Conservation (phyloP, 345 rosid genomes). For the Salix suchowensis region DNA sequence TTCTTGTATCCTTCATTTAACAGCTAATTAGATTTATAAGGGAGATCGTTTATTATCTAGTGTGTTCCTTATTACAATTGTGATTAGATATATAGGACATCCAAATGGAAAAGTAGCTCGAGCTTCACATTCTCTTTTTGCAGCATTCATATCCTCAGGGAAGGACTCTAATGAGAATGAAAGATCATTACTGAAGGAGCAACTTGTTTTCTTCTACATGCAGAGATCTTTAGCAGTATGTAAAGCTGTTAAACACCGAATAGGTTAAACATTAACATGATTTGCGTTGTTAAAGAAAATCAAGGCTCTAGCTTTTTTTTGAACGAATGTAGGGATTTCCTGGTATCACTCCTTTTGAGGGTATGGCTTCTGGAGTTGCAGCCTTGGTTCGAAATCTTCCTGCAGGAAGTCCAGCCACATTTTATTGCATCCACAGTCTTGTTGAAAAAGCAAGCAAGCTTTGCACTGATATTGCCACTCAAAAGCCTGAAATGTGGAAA, state of each 20-base stretch:
- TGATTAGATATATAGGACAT: constrained; percentile 74
- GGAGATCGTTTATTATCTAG: neutral
- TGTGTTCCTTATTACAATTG: constrained; percentile 41
- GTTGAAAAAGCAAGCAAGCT: constrained; percentile 59
- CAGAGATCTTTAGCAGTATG: constrained; percentile 77
- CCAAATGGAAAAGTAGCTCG: constrained; percentile 71
- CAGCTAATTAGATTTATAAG: neutral
- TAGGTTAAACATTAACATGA: neutral
- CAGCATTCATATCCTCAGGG: constrained; percentile 65
- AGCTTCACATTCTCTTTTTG: constrained; percentile 78
- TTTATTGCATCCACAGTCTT: constrained; percentile 68
- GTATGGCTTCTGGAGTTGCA: constrained; percentile 89
- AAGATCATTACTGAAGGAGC: constrained; percentile 59
- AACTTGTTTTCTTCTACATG: constrained; percentile 75
- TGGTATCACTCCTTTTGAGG: constrained; percentile 80
- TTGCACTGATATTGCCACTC: constrained; percentile 22
- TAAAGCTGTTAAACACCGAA: constrained; percentile 12
- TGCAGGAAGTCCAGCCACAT: constrained; percentile 86
- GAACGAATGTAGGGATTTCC: constrained; percentile 61
- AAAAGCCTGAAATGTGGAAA: constrained; percentile 42
- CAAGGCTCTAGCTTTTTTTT: constrained; percentile 10
- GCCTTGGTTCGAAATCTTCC: constrained; percentile 82
- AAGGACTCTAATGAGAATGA: constrained; percentile 54
- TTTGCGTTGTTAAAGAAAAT: neutral
- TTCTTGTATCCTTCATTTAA: constrained; percentile 72